Evolutionary conservation across 345 rosid genomes (phyloP), one percentile per base, ranked within the genome.

Genomic region (Rhodomyrtus tomentosa): DNA sequence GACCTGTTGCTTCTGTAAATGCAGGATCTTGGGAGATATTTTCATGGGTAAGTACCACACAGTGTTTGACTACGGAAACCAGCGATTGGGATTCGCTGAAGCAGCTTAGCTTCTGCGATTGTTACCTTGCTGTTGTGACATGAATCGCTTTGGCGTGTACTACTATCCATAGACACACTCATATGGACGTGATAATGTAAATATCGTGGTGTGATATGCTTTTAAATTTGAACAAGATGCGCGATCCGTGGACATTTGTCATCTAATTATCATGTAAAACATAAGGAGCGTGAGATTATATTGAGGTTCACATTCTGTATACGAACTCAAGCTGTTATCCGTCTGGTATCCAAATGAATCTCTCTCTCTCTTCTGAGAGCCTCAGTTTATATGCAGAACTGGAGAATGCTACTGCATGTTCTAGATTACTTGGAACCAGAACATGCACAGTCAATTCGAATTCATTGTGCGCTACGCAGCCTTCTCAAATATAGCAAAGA

Each of bases 21-120:
- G 86, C 93, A 95, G 99, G 99, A 96, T 96, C 82, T 59, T 95
- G 91, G 99, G 99, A 62, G 96, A 96, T 90, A 90, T 95, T 73
- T 95, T 96, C 91, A 94, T 95, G 99, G 98, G 99, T 40, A 92
- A 88, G 49, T 93, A 89, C 86, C 95, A 94, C 88, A 93, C 95
- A 0, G 93, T 93, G 24, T 93, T 94, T 40, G 93, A 96, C 91
- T 96, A 91, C 12, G 96, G 93, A 42, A 91, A 96, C 83, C 84
- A 88, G 89, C 90, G 89, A 85, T 94, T 95, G 82, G 99, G 99
- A 82, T 96, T 96, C 25, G 98, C 99, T 1, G 95, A 93, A 90
- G 98, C 98, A 52, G 92, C 96, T 74, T 96, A 91, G 85, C 53
- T 49, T 38, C 68, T 40, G 51, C n/a, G 48, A 9, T 29, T 36